Evolutionary conservation across 2,329 filamentous ascomycete species (phyloP).

Genomic region (Epichloe gansuensis): DNA sequence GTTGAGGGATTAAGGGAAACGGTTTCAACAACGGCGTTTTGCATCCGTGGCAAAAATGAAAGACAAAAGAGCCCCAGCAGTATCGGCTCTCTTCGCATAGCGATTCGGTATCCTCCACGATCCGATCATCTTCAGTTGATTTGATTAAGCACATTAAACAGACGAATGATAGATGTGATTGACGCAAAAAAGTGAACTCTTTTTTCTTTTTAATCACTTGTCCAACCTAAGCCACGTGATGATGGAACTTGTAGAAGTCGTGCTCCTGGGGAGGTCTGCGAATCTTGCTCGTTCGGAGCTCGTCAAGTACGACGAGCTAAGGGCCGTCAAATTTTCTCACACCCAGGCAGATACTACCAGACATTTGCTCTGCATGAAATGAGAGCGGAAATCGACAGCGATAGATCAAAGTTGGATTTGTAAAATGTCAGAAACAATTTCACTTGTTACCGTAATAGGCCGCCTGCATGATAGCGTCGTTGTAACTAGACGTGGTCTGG

Average conservation of each 20-base stretch:
- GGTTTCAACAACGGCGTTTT: slow-evolving; percentile 44
- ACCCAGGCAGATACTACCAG: background rate
- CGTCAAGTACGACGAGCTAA: background rate
- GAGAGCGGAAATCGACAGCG: background rate
- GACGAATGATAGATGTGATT: slow-evolving; percentile 2
- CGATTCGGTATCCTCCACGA: slow-evolving; percentile 31
- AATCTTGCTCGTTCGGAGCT: background rate
- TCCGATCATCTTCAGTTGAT: slow-evolving; percentile 9
- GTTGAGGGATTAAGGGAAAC: slow-evolving; percentile 29
- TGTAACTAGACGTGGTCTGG: slow-evolving; percentile 21
- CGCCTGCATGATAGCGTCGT: slow-evolving; percentile 22
- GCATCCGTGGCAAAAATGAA: slow-evolving; percentile 17
- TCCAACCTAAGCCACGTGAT: background rate
- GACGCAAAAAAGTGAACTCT: background rate
- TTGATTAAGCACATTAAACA: slow-evolving; percentile 1
- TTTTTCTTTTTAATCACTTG: background rate
- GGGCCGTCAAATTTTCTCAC: background rate
- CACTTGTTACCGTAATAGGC: slow-evolving; percentile 19
- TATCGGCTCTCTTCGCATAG: slow-evolving; percentile 21
- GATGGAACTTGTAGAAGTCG: background rate
- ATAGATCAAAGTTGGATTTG: background rate
- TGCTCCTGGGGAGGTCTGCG: background rate
- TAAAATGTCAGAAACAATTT: slow-evolving; percentile 1
- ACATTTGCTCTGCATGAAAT: background rate
- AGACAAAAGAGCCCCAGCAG: slow-evolving; percentile 10